Base-by-base conservation (phyloP, 768 basidiomycete species). In the Russula abietina region DNA sequence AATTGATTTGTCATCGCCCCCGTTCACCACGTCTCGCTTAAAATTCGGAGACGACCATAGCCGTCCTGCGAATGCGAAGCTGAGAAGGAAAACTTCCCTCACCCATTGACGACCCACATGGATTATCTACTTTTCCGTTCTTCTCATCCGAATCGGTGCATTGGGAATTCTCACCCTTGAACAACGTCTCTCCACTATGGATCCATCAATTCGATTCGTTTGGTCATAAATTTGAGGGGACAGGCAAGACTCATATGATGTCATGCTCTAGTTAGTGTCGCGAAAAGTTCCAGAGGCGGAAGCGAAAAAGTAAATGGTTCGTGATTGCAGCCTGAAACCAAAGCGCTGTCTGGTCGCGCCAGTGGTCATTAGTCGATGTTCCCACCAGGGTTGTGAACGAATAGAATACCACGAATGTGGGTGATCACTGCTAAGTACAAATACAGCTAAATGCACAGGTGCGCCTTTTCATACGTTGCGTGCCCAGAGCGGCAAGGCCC, bases 281-380 rank as follows among this genome's bases (percentile, higher is more conserved):
- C 14, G 22, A 9, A 11, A 56, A 5, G 53, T 32, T 24, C 43
- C 26, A 30, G 57, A 54, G 24, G n/a, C 19, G 57, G 52, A 64
- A 55, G 46, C 62, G 57, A 64, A 60, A 60, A 55, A 58, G 58
- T 33, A 59, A 64, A 33, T 36, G 26, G 58, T 54, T 64, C 63
- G 58, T 60, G 63, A 55, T 64, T 45, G 58, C 58, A 60, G 51
- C n/a, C n/a, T 45, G 43, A 22, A 45, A n/a, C 26, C 2, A 10
- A 14, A 30, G 48, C 24, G n/a, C 49, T 51, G 49, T 30, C 41
- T 41, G 24, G 24, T 28, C 45, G 32, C 5, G 11, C 12, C 11
- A 38, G 36, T 28, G 22, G 33, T 41, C 17, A 22, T n/a, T n/a
- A n/a, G n/a, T n/a, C n/a, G n/a, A 33, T n/a, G 22, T 52, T 22